phyloP scores from a whole-genome alignment of 306 rosid genomes.

The Dalbergia oliveri region DNA sequence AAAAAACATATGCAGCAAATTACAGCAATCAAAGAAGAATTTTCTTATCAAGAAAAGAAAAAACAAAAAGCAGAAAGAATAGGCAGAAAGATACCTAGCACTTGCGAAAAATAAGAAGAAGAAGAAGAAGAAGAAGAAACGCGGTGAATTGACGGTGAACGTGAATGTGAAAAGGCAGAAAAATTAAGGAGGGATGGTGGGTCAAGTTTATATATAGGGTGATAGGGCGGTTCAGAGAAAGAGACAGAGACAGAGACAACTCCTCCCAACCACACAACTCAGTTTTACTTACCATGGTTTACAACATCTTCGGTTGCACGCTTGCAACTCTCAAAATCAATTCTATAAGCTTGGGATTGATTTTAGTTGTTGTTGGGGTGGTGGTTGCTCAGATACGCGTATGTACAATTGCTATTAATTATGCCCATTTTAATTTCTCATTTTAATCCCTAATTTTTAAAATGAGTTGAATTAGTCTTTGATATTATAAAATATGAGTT shows the following conservation, averaged over 20 bases:
- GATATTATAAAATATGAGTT: no score
- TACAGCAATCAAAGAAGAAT: neutral
- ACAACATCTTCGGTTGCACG: no score
- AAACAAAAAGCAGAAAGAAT: neutral
- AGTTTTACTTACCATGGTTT: neutral
- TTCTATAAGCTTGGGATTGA: no score
- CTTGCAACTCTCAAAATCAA: no score
- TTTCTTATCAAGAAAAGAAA: neutral
- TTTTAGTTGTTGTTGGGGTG: no score
- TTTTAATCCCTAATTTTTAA: no score
- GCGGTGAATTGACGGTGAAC: neutral
- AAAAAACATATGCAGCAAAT: neutral
- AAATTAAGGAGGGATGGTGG: neutral
- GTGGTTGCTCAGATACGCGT: no score
- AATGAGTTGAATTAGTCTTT: no score
- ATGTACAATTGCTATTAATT: no score
- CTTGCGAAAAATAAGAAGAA: neutral
- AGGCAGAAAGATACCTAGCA: constrained; percentile 32
- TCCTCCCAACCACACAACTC: constrained; percentile 37
- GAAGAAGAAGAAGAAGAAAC: neutral
- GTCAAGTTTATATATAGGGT: constrained; percentile 32
- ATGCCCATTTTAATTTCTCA: no score
- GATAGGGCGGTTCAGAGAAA: constrained; percentile 12
- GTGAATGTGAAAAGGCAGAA: constrained; percentile 20
- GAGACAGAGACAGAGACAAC: constrained; percentile 23